Evolutionary conservation across 1,139 yeast species (phyloP).

Genomic region (Pneumocystis jirovecii): DNA sequence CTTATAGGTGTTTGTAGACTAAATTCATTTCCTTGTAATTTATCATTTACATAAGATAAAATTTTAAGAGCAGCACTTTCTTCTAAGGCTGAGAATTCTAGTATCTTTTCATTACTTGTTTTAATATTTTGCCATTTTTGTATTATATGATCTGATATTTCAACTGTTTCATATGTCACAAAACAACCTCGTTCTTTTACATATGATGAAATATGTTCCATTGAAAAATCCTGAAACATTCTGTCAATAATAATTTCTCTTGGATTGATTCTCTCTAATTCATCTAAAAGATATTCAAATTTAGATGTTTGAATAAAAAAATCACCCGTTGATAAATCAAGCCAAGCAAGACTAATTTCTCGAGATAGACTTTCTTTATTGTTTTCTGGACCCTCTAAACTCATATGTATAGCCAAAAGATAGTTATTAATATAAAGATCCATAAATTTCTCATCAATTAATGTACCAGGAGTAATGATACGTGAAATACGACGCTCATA

Average conservation of each 20-base stretch:
- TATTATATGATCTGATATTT: slow-evolving; percentile 14
- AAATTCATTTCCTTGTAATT: slow-evolving; percentile 38
- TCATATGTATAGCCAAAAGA: slow-evolving; percentile 49
- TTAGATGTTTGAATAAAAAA: slow-evolving; percentile 53
- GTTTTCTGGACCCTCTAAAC: slow-evolving; percentile 22
- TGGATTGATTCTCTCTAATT: slow-evolving; percentile 51
- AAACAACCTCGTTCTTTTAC: slow-evolving; percentile 49
- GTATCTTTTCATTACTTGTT: neutral
- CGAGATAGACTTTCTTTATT: neutral
- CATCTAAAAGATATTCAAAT: slow-evolving; percentile 39
- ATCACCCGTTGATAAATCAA: slow-evolving; percentile 73
- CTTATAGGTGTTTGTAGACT: slow-evolving; percentile 40
- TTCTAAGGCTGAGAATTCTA: slow-evolving; percentile 17
- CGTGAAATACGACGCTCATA: slow-evolving; percentile 60
- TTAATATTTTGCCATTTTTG: slow-evolving; percentile 6
- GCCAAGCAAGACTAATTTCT: slow-evolving; percentile 70
- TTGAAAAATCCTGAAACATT: slow-evolving; percentile 14
- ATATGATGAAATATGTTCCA: slow-evolving; percentile 18
- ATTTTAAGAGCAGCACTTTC: slow-evolving; percentile 36
- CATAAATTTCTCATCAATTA: slow-evolving; percentile 72
- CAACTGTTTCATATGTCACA: slow-evolving; percentile 36
- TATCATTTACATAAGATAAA: slow-evolving; percentile 42
- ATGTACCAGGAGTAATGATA: slow-evolving; percentile 82
- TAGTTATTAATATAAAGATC: slow-evolving; percentile 60
- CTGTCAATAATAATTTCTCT: slow-evolving; percentile 45